Base-by-base conservation (phyloP, 2,329 filamentous ascomycete species). In the Epichloe gansuensis region DNA sequence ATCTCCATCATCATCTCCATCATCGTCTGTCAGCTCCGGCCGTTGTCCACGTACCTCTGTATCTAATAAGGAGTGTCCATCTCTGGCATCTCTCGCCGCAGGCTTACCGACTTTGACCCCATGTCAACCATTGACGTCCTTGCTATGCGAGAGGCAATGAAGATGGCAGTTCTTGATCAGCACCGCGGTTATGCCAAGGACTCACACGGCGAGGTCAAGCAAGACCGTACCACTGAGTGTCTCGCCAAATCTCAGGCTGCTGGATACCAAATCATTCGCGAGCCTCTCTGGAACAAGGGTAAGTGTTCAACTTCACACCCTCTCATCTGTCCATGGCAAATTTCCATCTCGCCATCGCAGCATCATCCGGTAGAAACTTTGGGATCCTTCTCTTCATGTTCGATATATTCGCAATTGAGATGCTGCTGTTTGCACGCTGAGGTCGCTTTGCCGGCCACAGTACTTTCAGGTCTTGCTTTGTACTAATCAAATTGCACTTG, bases 251-350 rank as follows among this genome's bases (percentile, higher is more conserved):
- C 68, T 52, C 67, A 74, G 59, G 80, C 81, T 56, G 69, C 69
- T 55, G 81, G 80, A 58, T 81, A 81, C 65, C 81, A 83, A 67
- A 69, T 84, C 54, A 70, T 84, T 54, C 70, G 73, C 50, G 78
- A 84, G 65, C 79, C 81, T 56, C 70, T 78, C 48, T 83, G 80
- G 79, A 84, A 84, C 63, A 83, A 82, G 73, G 80, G 81, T 82
- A 69, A 63, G 68, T 66, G 13, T 5, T 44, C 5, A 11, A 7
- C 12, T 47, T 48, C 51, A 43, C 47, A 23, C 28, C 55, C 38
- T 48, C n/a, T 17, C 3, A 13, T 45, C 21, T 23, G 11, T 17
- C 37, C 44, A 2, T 17, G 39, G n/a, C 39, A 9, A 42, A 13
- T 15, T 37, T 41, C 31, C 50, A 25, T 25, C 46, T 38, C 12